Base-by-base conservation (phyloP, 2,329 filamentous ascomycete genomes). In the Cytospora chrysosperma region DNA sequence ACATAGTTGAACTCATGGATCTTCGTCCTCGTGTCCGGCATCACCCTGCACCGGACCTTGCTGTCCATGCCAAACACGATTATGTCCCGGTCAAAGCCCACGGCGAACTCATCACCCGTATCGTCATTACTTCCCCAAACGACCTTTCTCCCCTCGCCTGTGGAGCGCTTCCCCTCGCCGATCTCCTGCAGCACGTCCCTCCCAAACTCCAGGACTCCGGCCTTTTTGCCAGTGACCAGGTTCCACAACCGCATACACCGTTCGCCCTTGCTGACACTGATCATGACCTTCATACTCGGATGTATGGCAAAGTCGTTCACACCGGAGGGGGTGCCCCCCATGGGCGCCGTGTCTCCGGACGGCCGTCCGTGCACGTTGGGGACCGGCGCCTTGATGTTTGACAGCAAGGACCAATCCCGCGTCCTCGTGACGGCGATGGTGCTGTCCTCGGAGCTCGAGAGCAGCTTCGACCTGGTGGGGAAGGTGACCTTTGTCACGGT, bases 221-320 rank as follows among this genome's bases (percentile, higher is more conserved):
- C 93, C 79, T 97, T 97, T 79, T 94, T 96, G 19, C 93, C 95
- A 3, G 94, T 98, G 68, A 98, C 93, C 67, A 99, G 76, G 72
- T 99, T 98, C 95, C 95, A 99, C 68, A 98, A 76, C 68, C 95
- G 82, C 91, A 99, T 96, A 72, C 89, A 92, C 68, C 87, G 88
- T 79, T 99, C 95, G 68, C 93, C 93, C 71, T 89, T 92, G 69
- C 92, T 90, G 10, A 98, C 93, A 70, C 87, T 96, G 65, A 99
- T 87, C 91, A 98, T 97, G 57, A 99, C 81, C 78, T 97, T 98
- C 85, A 96, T 92, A 75, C 91, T 96, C 0, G 95, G 94, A 74
- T 99, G 95, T 28, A 99, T 90, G 2, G 94, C 92, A 75, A 99
- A 96, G 74, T 93, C 91, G 74, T 97, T 98, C 69, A 98, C 87